A percentile compares a stretch with the other conserved stretches of the same genome.
phyloP scores from a whole-genome alignment of 2,329 filamentous ascomycete genomes.

The Colletotrichum sp. region DNA sequence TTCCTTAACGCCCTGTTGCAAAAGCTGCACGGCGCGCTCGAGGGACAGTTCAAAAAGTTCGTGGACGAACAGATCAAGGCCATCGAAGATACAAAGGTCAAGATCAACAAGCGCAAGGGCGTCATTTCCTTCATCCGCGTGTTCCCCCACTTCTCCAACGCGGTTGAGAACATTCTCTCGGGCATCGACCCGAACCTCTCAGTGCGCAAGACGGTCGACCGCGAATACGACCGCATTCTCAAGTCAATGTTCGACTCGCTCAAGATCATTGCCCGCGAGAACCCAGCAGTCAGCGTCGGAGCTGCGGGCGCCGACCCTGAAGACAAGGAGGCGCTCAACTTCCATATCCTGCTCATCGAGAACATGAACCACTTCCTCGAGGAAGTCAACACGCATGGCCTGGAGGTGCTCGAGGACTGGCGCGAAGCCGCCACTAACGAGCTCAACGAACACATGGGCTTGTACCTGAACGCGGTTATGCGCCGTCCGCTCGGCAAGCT shows the following conservation, averaged over 20 bases:
- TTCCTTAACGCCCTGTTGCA: conserved; percentile 82
- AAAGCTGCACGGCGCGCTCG: conserved; percentile 77
- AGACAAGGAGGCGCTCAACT: conserved; percentile 96
- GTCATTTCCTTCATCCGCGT: conserved; percentile 95
- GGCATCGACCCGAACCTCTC: conserved; percentile 61
- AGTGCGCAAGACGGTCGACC: conserved; percentile 80
- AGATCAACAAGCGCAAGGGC: conserved; percentile 97
- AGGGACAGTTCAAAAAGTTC: conserved; percentile 82
- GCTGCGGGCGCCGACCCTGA: conserved; percentile 64
- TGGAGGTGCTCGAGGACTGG: conserved; percentile 84
- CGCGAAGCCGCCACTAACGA: conserved; percentile 78
- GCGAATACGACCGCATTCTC: conserved; percentile 87
- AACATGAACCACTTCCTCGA: conserved; percentile 99
- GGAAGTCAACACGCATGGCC: conserved; percentile 78
- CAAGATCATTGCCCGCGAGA: conserved; percentile 87
- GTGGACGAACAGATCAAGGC: conserved; percentile 94
- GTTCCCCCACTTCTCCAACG: conserved; percentile 84
- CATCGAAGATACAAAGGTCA: conserved; percentile 98
- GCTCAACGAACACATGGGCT: conserved; percentile 83
- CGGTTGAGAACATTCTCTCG: conserved; percentile 83
- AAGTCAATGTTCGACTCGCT: conserved; percentile 97
- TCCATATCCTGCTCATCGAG: conserved; percentile 95
- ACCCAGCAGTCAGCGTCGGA: conserved; percentile 53
- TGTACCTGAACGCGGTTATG: conserved; percentile 89
- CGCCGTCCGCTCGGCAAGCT: conserved; percentile 88